phyloP scores from a whole-genome alignment of 495 filamentous ascomycete species.

The Cryomyces antarcticus region DNA sequence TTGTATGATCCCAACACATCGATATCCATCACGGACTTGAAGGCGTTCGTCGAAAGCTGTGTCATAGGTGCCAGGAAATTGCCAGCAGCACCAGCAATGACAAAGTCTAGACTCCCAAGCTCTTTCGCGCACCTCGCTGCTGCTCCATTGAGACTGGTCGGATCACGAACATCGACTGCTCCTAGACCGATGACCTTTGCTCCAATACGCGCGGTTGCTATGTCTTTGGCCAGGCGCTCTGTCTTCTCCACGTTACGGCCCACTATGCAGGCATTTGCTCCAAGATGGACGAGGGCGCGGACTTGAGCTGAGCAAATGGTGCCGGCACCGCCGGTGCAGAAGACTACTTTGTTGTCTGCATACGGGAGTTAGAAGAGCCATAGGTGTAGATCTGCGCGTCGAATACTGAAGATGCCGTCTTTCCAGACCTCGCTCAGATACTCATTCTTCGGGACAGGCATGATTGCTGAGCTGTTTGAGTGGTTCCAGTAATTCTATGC shows the following conservation, averaged over 20 bases:
- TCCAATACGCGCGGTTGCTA: constrained; percentile 54
- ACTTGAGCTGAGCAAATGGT: constrained; percentile 90
- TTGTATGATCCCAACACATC: constrained; percentile 87
- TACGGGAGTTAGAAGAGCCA: background rate
- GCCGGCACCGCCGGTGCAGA: constrained; percentile 88
- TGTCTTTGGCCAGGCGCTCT: constrained; percentile 53
- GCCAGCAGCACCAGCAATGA: constrained; percentile 87
- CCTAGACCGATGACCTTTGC: constrained; percentile 75
- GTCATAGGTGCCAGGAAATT: constrained; percentile 87
- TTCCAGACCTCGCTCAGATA: constrained; percentile 70
- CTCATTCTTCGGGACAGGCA: constrained; percentile 48
- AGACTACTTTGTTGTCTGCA: constrained; percentile 62
- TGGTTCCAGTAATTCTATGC: no score
- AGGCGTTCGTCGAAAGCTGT: constrained; percentile 65
- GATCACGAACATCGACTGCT: constrained; percentile 60
- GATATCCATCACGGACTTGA: constrained; percentile 92
- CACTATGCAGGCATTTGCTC: constrained; percentile 83
- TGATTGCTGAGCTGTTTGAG: constrained; percentile 12
- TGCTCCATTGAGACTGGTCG: constrained; percentile 46
- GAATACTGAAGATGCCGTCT: constrained; percentile 61
- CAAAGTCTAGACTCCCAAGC: constrained; percentile 73
- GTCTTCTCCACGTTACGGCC: constrained; percentile 86
- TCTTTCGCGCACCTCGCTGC: constrained; percentile 61
- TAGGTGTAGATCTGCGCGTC: background rate
- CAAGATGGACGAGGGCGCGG: constrained; percentile 71